Evolutionary conservation across 2,329 filamentous ascomycete species (phyloP).

Genomic region (Fusarium sp.): DNA sequence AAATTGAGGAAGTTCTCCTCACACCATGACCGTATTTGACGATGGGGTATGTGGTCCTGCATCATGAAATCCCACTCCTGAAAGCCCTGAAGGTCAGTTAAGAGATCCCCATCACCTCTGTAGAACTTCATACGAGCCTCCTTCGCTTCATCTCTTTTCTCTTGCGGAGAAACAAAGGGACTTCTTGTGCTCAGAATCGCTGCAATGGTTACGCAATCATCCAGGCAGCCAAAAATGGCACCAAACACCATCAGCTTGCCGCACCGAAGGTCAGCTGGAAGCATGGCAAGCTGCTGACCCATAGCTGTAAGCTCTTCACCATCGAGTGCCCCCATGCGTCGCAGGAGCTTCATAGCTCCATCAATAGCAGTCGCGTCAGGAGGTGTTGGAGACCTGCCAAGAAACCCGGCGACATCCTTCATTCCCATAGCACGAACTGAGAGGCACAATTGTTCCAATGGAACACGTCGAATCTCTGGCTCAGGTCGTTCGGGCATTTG

Average conservation of each 20-base stretch:
- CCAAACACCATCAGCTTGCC: constrained; percentile 97
- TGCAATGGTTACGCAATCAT: constrained; percentile 88
- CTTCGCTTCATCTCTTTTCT: constrained; percentile 85
- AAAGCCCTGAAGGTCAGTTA: constrained; percentile 88
- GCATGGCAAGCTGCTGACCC: constrained; percentile 92
- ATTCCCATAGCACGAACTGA: constrained; percentile 97
- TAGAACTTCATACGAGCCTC: constrained; percentile 80
- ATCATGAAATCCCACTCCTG: constrained; percentile 82
- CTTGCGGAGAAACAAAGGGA: constrained; percentile 86
- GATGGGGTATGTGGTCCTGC: constrained; percentile 67
- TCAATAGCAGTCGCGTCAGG: constrained; percentile 88
- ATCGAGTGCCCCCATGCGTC: constrained; percentile 88
- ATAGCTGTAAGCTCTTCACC: constrained; percentile 89
- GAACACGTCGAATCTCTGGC: constrained; percentile 92
- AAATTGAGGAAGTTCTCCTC: constrained; percentile 85
- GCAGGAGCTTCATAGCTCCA: constrained; percentile 81
- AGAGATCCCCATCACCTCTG: constrained; percentile 82
- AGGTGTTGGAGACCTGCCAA: constrained; percentile 88
- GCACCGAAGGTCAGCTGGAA: constrained; percentile 91
- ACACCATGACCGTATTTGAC: constrained; percentile 81
- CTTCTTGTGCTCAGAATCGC: constrained; percentile 90
- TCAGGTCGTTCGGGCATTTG: constrained; percentile 91
- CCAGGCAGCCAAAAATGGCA: constrained; percentile 90
- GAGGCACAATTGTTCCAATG: constrained; percentile 92
- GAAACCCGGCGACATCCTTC: constrained; percentile 81